Conservation (phyloP, 2,329 filamentous ascomycete genomes). For the Calonectria naviculata region DNA sequence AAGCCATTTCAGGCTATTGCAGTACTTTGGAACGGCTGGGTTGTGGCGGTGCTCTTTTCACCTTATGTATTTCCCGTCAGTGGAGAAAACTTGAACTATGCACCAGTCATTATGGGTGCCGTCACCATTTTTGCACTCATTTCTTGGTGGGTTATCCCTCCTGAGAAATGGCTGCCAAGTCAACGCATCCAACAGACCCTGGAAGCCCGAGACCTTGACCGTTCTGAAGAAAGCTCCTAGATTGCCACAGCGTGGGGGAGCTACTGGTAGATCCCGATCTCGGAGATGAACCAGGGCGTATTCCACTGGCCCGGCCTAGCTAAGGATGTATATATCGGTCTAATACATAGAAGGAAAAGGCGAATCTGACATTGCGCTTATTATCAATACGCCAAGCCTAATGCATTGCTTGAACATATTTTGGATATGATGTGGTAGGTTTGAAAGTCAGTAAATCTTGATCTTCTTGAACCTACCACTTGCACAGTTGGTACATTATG, state of each 20-base stretch:
- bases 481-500: too few species aligned
- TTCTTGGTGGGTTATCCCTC: constrained; percentile 60
- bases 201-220: constrained; percentile 27
- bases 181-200: constrained; percentile 53
- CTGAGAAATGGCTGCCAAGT: constrained; percentile 57
- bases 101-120: constrained; percentile 61
- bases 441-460: too few species aligned
- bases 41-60: constrained; percentile 59
- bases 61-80: constrained; percentile 58
- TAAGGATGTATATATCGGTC: not conserved
- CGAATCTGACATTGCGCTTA: too few species aligned
- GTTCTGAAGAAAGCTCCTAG: not conserved
- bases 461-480: too few species aligned
- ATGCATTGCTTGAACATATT: too few species aligned
- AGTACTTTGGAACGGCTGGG: constrained; percentile 61
- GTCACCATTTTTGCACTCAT: constrained; percentile 60
- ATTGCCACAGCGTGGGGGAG: too few species aligned
- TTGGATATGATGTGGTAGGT: too few species aligned
- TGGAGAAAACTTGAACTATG: constrained; percentile 57
- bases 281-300: too few species aligned
- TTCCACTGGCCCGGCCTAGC: too few species aligned
- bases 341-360: too few species aligned
- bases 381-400: too few species aligned
- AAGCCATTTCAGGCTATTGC: constrained; percentile 59
- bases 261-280: not conserved